These are phyloP conservation scores for Aspergillus tanneri DNA, from an alignment of 2,329 filamentous ascomycete species.

Conservation along the genomic window DNA sequence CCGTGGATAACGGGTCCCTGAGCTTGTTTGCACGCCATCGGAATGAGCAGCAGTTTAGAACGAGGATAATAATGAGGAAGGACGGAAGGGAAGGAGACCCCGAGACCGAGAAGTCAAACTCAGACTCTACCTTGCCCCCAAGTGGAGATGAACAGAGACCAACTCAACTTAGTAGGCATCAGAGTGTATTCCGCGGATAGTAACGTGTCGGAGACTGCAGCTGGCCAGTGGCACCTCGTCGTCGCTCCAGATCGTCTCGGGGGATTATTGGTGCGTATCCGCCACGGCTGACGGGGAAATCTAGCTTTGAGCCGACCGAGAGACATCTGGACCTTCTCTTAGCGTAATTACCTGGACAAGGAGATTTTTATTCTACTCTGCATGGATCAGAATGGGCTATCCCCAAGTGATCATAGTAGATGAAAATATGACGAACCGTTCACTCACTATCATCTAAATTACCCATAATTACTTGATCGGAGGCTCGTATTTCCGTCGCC, in stretches of 20 bases:
- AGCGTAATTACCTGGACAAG: no score
- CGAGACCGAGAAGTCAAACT: slow-evolving; percentile 3
- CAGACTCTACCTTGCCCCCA: background rate
- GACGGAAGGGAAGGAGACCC: background rate
- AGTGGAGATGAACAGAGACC: slow-evolving; percentile 8
- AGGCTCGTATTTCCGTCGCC: no score
- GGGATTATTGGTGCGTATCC: slow-evolving; percentile 15
- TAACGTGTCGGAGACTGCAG: no score
- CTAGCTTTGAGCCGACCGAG: slow-evolving; percentile 1
- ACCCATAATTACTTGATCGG: no score
- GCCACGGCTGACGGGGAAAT: slow-evolving; percentile 12
- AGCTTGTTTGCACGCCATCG: slow-evolving; percentile 15
- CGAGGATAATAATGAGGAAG: background rate
- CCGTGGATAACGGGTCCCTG: slow-evolving; percentile 8
- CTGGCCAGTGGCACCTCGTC: background rate
- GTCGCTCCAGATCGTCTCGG: slow-evolving; percentile 5
- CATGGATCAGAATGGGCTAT: no score
- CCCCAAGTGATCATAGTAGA: no score
- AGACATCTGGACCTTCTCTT: slow-evolving; percentile 5
- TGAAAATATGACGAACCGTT: no score
- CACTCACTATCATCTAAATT: no score
- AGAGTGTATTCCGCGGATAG: no score
- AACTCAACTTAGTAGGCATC: no score
- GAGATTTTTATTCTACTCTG: no score
- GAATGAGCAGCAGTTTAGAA: slow-evolving; percentile 5